Evolutionary conservation across 2,329 filamentous ascomycete species (phyloP), one percentile per base, ranked within the genome.

Genomic region (Trichoderma sp.): DNA sequence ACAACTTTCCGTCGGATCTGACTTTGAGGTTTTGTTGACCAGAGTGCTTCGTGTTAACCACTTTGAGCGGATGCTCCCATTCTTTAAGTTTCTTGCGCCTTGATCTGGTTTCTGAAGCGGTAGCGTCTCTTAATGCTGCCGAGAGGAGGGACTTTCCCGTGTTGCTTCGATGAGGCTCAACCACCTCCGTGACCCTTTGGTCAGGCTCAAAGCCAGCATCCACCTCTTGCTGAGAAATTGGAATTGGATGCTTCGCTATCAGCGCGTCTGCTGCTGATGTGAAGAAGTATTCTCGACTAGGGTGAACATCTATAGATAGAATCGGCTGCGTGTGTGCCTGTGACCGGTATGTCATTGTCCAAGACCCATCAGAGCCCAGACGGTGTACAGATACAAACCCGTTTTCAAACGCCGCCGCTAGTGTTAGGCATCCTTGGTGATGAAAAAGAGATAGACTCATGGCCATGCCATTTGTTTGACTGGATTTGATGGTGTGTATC

Each of bases 321-420:
- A 98, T 87, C 1, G 96, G 95, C 79, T 98, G 95, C 1, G 89
- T 89, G 82, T 97, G 95, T 9, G 91, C 85, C 78, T 92, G 90
- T 18, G 89, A 87, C 21, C 88, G 86, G 83, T 97, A 97, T 3
- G 91, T 83, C 59, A 86, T 82, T 65, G 81, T 80, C 88, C 89
- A 90, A 18, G 81, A 80, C 21, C 84, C 82, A 79, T 82, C 77
- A 69, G 78, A 29, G 6, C 82, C 83, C 56, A 91, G 89, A 35
- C 88, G 85, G 78, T 92, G 91, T 1, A 95, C 90, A 72, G 92
- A 91, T 2, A 91, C 91, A 71, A 93, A 89, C 1, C 97, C 97
- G 80, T 94, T 95, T 84, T 99, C 97, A 82, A 97, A 98, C 12
- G 93, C 96, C 3, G 92, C 91, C 11, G 93, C 84, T 7, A 98